Conservation (phyloP, 2,329 filamentous ascomycete species). For the Microcyclospora pomicola region DNA sequence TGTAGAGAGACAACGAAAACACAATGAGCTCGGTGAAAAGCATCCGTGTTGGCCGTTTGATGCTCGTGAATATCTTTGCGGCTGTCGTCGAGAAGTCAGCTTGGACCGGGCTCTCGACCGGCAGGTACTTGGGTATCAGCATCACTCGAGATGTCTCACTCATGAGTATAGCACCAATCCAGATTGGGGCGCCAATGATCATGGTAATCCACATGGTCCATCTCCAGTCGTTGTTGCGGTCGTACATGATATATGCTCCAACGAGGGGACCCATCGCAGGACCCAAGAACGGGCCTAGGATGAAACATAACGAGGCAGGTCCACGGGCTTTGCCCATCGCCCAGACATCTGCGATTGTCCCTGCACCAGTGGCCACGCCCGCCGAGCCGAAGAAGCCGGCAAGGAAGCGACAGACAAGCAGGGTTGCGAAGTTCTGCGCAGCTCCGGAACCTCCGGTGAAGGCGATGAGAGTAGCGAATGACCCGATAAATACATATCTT, state of each 20-base stretch:
- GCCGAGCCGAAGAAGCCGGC: constrained; percentile 20
- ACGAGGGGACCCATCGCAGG: constrained; percentile 19
- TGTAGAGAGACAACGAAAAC: constrained; percentile 4
- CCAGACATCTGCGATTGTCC: constrained; percentile 28
- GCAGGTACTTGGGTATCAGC: too few relatives aligned
- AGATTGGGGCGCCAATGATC: not conserved
- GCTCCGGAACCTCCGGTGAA: constrained; percentile 30
- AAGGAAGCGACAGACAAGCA: constrained; percentile 51
- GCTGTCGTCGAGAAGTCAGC: not conserved
- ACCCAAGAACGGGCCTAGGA: constrained; percentile 29
- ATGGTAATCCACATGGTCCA: not conserved
- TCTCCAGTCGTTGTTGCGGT: not conserved
- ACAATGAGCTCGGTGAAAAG: constrained; percentile 19
- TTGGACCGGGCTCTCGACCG: not conserved
- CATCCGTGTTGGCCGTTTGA: constrained; percentile 10
- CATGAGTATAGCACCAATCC: not conserved
- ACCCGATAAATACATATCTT: constrained; percentile 54
- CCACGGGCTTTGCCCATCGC: not conserved
- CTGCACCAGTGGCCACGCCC: constrained; percentile 29
- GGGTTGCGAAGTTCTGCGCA: constrained; percentile 51
- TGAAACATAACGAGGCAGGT: constrained; percentile 9
- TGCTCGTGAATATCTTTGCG: not conserved
- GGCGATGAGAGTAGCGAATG: constrained; percentile 48
- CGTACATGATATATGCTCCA: not conserved
- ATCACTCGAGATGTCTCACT: not conserved